Conservation (phyloP, 768 basidiomycete genomes). For the Neoboletus subvelutipes region DNA sequence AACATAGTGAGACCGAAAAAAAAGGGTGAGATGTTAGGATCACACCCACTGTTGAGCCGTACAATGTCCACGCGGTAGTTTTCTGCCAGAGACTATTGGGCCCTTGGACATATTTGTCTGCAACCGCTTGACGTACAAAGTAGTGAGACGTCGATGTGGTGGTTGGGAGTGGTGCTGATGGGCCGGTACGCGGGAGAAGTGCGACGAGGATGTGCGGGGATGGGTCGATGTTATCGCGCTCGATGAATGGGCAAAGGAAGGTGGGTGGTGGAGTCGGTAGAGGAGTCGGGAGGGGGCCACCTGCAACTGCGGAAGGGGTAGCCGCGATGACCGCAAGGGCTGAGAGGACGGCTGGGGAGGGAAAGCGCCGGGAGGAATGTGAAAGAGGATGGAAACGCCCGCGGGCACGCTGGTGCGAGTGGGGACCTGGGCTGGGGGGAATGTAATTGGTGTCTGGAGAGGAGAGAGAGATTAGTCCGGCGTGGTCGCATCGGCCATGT, state of each 20-base stretch:
- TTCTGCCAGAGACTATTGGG: constrained; percentile 59
- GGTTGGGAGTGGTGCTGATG: constrained; percentile 11
- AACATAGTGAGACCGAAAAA: background rate
- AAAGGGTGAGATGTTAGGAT: background rate
- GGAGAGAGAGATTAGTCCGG: constrained; percentile 9
- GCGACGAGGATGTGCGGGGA: background rate
- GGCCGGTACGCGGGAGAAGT: background rate
- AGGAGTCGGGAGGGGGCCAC: constrained; percentile 39
- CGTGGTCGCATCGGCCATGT: constrained; percentile 31
- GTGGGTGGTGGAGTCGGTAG: constrained; percentile 43
- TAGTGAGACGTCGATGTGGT: constrained; percentile 1
- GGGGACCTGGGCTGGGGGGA: constrained; percentile 14
- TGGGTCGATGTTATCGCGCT: constrained; percentile 12
- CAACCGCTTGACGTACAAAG: constrained; percentile 32
- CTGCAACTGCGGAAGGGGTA: constrained; percentile 44
- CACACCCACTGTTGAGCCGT: constrained; percentile 65
- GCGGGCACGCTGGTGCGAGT: background rate
- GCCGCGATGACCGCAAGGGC: constrained; percentile 57
- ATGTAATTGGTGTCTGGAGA: constrained; percentile 1
- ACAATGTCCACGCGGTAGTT: constrained; percentile 55
- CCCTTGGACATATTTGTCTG: constrained; percentile 54
- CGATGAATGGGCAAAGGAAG: constrained; percentile 60
- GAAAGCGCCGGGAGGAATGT: constrained; percentile 28
- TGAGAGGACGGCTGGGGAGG: constrained; percentile 54
- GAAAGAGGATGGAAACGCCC: background rate